These are phyloP conservation scores for Rhizopogon salebrosus DNA, from an alignment of 768 basidiomycete genomes.

Conservation along the genomic window DNA sequence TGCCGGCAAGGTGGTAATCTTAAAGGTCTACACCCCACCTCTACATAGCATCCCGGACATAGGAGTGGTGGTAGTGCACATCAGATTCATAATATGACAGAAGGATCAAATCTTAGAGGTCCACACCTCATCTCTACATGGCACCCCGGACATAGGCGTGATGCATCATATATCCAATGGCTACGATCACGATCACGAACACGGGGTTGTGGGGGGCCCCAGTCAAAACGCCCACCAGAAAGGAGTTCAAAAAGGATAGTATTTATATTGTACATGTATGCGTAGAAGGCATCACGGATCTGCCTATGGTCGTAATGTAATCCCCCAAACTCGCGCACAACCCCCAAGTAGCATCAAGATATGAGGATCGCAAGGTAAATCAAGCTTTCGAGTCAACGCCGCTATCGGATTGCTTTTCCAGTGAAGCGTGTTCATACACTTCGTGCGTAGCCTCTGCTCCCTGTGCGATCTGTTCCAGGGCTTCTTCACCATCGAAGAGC, in stretches of 20 bases:
- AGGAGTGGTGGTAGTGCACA: background rate
- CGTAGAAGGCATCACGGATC: background rate
- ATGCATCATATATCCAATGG: too few species aligned
- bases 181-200: too few species aligned
- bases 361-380: background rate
- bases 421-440: conserved; percentile 8
- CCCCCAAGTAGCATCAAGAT: background rate
- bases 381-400: background rate
- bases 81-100: background rate
- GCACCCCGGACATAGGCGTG: too few species aligned
- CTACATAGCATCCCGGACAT: too few species aligned
- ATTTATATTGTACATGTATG: conserved; percentile 4
- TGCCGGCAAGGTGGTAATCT: too few species aligned
- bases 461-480: conserved; percentile 30
- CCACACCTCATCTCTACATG: too few species aligned
- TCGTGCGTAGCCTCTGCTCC: conserved; percentile 17
- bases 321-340: background rate
- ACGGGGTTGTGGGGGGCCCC: too few species aligned
- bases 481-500: conserved; percentile 70
- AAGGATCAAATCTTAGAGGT: background rate
- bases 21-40: background rate
- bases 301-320: background rate
- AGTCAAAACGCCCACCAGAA: background rate
- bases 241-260: background rate
- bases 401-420: conserved; percentile 18